These are phyloP conservation scores for Gossypium mustelinum DNA, from an alignment of 345 rosid species.

Conservation along the genomic window DNA sequence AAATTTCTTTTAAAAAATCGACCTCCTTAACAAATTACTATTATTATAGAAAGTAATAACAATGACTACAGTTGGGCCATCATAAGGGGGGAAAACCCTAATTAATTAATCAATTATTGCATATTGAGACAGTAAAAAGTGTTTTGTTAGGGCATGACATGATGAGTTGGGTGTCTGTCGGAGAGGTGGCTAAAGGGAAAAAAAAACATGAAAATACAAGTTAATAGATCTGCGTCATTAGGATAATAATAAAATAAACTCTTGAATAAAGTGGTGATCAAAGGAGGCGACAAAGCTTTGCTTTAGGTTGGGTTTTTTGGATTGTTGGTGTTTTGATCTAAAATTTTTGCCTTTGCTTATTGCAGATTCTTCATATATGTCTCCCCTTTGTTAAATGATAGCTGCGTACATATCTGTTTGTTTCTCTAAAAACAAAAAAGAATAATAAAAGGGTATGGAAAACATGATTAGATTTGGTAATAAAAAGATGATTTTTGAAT, in stretches of 20 bases:
- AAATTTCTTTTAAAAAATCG: too few species aligned
- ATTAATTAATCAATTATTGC: slow-evolving; percentile 5
- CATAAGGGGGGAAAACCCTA: not conserved
- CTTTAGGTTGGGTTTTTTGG: slow-evolving; percentile 2
- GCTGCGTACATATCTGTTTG: not conserved
- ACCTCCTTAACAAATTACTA: too few species aligned
- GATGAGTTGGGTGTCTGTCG: slow-evolving; percentile 20
- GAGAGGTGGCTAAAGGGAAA: not conserved
- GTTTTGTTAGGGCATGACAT: not conserved
- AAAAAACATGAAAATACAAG: not conserved
- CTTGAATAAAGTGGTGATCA: not conserved
- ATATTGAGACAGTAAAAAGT: not conserved
- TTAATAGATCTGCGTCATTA: not conserved
- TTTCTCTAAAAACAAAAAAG: too few species aligned
- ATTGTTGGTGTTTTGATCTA: slow-evolving; percentile 9
- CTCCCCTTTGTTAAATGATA: not conserved
- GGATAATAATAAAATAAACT: not conserved
- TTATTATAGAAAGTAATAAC: not conserved
- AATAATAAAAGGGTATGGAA: too few species aligned
- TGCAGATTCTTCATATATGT: not conserved
- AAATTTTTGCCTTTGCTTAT: not conserved
- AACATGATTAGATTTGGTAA: not conserved
- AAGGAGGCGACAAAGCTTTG: slow-evolving; percentile 14
- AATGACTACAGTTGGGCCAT: not conserved
- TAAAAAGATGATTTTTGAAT: not conserved